These are phyloP conservation scores for Pichia norvegensis DNA, from an alignment of 1,139 yeast species.

Conservation along the genomic window DNA sequence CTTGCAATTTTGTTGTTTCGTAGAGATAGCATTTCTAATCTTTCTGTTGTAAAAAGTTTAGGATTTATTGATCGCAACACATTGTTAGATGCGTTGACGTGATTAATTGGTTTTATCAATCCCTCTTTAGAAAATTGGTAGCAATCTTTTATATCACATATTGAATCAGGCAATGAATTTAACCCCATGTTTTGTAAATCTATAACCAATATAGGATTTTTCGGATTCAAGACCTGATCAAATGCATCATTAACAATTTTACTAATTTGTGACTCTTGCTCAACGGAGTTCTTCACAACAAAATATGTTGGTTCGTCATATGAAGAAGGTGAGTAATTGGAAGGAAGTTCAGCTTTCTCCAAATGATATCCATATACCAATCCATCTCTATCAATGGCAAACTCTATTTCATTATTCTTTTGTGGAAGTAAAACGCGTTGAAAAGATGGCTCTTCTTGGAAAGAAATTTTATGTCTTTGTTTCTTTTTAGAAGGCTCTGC, in stretches of 20 bases:
- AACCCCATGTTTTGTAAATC: conserved; percentile 39
- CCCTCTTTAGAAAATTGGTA: conserved; percentile 33
- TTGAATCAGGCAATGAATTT: conserved; percentile 44
- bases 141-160: conserved; percentile 45
- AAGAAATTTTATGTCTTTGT: conserved; percentile 9
- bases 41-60: conserved; percentile 39
- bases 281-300: conserved; percentile 22
- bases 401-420: conserved; percentile 11
- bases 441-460: neutral
- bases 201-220: conserved; percentile 25
- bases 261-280: conserved; percentile 7
- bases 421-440: conserved; percentile 1
- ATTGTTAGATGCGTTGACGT: conserved; percentile 46
- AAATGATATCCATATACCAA: conserved; percentile 27
- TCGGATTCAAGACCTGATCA: conserved; percentile 14
- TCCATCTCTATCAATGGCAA: conserved; percentile 30
- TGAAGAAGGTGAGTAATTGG: conserved; percentile 22
- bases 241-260: conserved; percentile 6
- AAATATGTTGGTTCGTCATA: conserved; percentile 28
- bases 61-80: conserved; percentile 45
- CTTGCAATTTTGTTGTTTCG: conserved; percentile 43
- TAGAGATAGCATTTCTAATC: conserved; percentile 47
- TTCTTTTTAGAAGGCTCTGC: conserved; percentile 16
- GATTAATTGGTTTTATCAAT: conserved; percentile 33
- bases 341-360: conserved; percentile 23